Conservation (phyloP, 2,329 filamentous ascomycete genomes). For the Aspergillus novofumigatus region DNA sequence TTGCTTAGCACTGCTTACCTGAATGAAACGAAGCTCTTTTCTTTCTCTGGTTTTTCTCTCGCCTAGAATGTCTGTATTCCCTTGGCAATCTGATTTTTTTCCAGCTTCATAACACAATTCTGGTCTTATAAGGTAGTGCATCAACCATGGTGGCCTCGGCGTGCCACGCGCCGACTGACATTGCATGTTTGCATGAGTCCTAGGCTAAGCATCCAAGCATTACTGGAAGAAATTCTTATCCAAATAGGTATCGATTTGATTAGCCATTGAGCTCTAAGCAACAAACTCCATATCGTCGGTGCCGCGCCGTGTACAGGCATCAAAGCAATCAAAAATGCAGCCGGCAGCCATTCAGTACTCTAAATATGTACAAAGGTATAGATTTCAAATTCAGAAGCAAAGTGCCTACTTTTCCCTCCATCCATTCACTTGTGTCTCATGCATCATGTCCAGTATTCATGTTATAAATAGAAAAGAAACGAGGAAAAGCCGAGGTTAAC, state of each 20-base stretch:
- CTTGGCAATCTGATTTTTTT: not conserved
- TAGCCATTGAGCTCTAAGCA: not conserved
- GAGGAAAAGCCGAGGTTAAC: not conserved
- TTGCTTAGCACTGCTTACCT: not conserved
- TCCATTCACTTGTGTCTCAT: constrained; percentile 7
- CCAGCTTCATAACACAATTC: not conserved
- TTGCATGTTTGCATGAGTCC: not conserved
- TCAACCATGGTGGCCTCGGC: not conserved
- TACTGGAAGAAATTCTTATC: not conserved
- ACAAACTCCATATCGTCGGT: not conserved
- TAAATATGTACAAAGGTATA: constrained; percentile 9
- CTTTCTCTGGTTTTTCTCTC: not conserved
- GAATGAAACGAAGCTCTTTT: not conserved
- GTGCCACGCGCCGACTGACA: not conserved
- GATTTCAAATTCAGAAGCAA: not conserved
- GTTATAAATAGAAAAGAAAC: constrained; percentile 1
- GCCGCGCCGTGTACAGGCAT: constrained; percentile 9
- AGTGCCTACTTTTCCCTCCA: constrained; percentile 3
- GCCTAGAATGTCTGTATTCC: constrained; percentile 13
- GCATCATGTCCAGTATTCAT: constrained; percentile 9
- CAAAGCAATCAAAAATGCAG: not conserved
- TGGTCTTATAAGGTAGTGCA: not conserved
- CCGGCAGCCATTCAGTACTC: constrained; percentile 1
- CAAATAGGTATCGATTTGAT: not conserved
- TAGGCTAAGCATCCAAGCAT: not conserved